Conservation (phyloP, 1,284 basidiomycete genomes). For the Rhodotorula sp. region DNA sequence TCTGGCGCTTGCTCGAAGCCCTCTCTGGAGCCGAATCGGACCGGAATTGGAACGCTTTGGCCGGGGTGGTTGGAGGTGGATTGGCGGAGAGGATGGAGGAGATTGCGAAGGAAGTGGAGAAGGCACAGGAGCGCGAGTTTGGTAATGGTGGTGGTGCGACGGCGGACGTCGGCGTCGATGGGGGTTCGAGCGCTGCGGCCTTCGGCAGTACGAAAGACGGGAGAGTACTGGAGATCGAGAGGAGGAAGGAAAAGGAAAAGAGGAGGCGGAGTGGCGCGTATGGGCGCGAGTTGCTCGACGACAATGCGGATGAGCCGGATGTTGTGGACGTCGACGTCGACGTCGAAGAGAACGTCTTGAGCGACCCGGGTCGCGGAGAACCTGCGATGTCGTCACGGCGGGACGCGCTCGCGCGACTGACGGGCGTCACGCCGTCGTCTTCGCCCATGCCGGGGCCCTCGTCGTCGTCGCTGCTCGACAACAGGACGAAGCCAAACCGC, state of each 20-base stretch:
- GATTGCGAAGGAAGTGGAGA: not conserved
- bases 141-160: too few relatives aligned
- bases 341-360: not conserved
- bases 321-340: too few relatives aligned
- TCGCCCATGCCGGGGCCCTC: not conserved
- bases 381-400: not conserved
- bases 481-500: not conserved
- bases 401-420: not conserved
- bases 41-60: not conserved
- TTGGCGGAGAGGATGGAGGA: not conserved
- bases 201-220: too few relatives aligned
- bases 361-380: too few relatives aligned
- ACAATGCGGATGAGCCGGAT: not conserved
- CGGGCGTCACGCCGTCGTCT: not conserved
- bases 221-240: not conserved
- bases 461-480: not conserved
- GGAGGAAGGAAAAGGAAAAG: constrained; percentile 3
- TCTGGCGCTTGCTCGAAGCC: constrained; percentile 23
- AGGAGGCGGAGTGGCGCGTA: constrained; percentile 2
- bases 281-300: not conserved
- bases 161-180: too few relatives aligned
- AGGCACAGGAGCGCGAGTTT: constrained; percentile 10
- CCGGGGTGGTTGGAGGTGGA: not conserved
- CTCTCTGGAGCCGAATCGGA: not conserved
- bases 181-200: not conserved